phyloP scores from a whole-genome alignment of 345 rosid genomes.

The Schrenkiella parvula region DNA sequence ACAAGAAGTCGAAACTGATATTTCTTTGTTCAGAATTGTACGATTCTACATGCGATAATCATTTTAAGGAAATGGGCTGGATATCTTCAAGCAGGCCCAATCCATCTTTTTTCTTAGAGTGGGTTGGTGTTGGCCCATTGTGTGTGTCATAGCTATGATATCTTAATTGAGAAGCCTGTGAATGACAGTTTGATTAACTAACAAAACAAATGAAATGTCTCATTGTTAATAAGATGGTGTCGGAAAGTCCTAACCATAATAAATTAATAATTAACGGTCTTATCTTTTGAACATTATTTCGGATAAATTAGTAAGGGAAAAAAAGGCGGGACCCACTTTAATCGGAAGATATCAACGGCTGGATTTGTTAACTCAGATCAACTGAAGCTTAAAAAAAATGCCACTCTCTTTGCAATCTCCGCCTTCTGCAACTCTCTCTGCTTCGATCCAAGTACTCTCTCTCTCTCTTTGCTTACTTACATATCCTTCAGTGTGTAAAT shows the following conservation, averaged over 20 bases:
- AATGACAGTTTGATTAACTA: too few relatives aligned
- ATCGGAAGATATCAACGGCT: slow-evolving; percentile 30
- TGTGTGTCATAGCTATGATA: too few relatives aligned
- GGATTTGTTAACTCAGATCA: slow-evolving; percentile 19
- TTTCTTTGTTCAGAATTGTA: too few relatives aligned
- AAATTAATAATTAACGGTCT: background rate
- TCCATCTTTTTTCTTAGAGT: too few relatives aligned
- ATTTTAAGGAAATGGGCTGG: too few relatives aligned
- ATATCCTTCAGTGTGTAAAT: background rate
- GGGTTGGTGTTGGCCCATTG: too few relatives aligned
- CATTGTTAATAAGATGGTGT: background rate
- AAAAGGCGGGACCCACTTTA: slow-evolving; percentile 10
- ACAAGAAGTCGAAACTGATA: too few relatives aligned
- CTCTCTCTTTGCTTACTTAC: background rate
- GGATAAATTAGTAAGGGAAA: background rate
- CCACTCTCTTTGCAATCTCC: slow-evolving; percentile 80
- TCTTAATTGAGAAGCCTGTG: too few relatives aligned
- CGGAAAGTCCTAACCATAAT: background rate
- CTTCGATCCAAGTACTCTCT: slow-evolving; percentile 37
- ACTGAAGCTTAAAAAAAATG: slow-evolving; percentile 38
- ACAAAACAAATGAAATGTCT: too few relatives aligned
- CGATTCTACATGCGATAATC: too few relatives aligned
- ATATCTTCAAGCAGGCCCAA: too few relatives aligned
- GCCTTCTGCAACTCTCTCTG: slow-evolving; percentile 49
- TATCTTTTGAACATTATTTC: background rate